phyloP scores from a whole-genome alignment of 345 rosid species.

The Populus davidiana region DNA sequence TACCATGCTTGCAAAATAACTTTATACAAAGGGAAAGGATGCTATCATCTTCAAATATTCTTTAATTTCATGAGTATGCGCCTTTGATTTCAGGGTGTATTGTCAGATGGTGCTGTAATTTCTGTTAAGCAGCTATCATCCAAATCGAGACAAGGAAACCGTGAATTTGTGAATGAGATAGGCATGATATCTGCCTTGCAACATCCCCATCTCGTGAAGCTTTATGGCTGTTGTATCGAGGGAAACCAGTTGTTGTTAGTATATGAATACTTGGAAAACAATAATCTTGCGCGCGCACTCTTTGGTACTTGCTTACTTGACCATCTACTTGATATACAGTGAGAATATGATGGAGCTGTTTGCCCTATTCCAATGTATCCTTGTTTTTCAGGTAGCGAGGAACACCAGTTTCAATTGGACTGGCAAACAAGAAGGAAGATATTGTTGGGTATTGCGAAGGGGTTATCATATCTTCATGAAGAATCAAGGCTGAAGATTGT shows the following conservation, averaged over 20 bases:
- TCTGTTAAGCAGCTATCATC: constrained; percentile 72
- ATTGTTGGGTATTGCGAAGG: constrained; percentile 49
- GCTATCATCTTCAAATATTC: background rate
- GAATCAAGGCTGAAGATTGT: constrained; percentile 69
- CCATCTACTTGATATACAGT: background rate
- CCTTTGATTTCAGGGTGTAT: constrained; percentile 43
- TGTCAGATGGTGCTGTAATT: constrained; percentile 50
- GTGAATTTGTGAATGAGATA: constrained; percentile 62
- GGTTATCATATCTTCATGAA: constrained; percentile 59
- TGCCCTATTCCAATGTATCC: background rate
- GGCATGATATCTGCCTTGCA: constrained; percentile 74
- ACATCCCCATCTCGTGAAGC: constrained; percentile 63
- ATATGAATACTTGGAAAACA: constrained; percentile 67
- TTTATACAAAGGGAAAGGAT: too few relatives aligned
- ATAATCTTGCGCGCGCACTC: constrained; percentile 57
- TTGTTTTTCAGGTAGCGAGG: constrained; percentile 35
- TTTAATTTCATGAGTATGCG: background rate
- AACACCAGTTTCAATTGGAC: constrained; percentile 40
- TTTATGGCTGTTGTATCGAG: constrained; percentile 57
- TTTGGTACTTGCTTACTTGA: constrained; percentile 41
- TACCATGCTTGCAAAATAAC: too few relatives aligned
- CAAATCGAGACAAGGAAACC: constrained; percentile 66
- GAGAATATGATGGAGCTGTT: background rate
- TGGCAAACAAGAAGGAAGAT: constrained; percentile 58
- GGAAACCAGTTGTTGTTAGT: constrained; percentile 59